These are phyloP conservation scores for Helichrysum umbraculigerum DNA, from an alignment of 129 eudicot species.

Conservation along the genomic window DNA sequence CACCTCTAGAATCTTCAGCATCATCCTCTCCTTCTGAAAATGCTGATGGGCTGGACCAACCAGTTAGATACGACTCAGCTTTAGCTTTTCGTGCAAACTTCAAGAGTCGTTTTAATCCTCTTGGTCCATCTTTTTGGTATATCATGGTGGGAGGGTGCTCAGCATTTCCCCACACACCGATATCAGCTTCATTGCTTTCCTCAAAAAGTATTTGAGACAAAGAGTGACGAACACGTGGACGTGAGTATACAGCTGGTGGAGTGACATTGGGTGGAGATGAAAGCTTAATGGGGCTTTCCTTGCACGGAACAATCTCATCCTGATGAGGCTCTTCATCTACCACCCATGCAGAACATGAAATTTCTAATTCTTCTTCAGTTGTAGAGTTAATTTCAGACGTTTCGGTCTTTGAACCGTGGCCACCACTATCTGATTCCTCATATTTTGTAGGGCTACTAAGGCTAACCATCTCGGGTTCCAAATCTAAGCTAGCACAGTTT, in stretches of 20 bases:
- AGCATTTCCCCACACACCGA: constrained; percentile 86
- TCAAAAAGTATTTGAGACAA: constrained; percentile 94
- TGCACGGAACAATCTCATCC: constrained; percentile 43
- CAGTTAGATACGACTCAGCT: constrained; percentile 63
- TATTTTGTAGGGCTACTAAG: constrained; percentile 30
- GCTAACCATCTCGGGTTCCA: constrained; percentile 35
- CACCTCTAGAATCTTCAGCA: constrained; percentile 62
- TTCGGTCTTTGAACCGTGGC: constrained; percentile 9
- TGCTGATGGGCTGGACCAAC: constrained; percentile 77
- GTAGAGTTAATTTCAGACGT: constrained; percentile 35
- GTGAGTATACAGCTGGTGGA: constrained; percentile 36
- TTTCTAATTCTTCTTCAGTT: constrained; percentile 53
- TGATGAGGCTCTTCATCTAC: constrained; percentile 67
- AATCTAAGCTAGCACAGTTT: constrained; percentile 20
- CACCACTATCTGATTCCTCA: constrained; percentile 29
- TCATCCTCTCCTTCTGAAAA: constrained; percentile 95
- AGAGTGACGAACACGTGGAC: constrained; percentile 82
- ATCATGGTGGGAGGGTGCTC: constrained; percentile 79
- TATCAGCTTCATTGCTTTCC: constrained; percentile 77
- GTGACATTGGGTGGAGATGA: constrained; percentile 36
- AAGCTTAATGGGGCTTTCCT: constrained; percentile 35
- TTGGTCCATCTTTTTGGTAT: constrained; percentile 90
- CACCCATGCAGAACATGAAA: constrained; percentile 83
- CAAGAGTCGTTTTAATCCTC: constrained; percentile 85
- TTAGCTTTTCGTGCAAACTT: constrained; percentile 91